Conservation (phyloP, 2,329 filamentous ascomycete species). For the Ophiocordyceps sinensis region DNA sequence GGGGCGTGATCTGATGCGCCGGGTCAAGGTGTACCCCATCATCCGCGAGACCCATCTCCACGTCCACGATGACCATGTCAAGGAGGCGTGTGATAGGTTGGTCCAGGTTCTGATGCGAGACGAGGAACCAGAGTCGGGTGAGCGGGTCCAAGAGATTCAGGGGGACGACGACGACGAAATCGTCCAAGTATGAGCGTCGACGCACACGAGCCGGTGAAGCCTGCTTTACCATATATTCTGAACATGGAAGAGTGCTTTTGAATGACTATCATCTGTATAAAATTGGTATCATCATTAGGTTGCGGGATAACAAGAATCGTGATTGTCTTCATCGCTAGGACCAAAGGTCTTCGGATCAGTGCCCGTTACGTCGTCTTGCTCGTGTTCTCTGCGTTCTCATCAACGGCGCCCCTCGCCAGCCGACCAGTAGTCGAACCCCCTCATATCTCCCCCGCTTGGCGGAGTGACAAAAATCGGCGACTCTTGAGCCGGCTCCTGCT, state of each 20-base stretch:
- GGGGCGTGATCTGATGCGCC: constrained; percentile 60
- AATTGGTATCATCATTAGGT: not conserved
- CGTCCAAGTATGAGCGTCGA: constrained; percentile 34
- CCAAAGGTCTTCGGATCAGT: no score
- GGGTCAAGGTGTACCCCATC: constrained; percentile 75
- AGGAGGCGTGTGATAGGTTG: constrained; percentile 73
- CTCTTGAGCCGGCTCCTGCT: no score
- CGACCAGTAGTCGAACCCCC: no score
- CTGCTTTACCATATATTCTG: not conserved
- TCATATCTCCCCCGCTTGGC: no score
- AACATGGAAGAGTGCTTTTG: not conserved
- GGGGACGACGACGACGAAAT: constrained; percentile 39
- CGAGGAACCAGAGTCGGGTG: constrained; percentile 28
- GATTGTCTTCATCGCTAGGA: no score
- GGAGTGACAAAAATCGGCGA: no score
- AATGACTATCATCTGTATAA: not conserved
- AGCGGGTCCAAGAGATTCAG: constrained; percentile 29
- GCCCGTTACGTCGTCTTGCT: no score
- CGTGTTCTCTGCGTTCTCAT: no score
- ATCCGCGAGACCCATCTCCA: constrained; percentile 72
- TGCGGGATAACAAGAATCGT: no score
- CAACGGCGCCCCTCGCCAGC: no score
- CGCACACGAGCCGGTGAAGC: not conserved
- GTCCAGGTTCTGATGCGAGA: constrained; percentile 82
- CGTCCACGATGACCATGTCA: constrained; percentile 64